Evolutionary conservation across 2,329 filamentous ascomycete genomes (phyloP).

Genomic region (Pestalotiopsis sp.): DNA sequence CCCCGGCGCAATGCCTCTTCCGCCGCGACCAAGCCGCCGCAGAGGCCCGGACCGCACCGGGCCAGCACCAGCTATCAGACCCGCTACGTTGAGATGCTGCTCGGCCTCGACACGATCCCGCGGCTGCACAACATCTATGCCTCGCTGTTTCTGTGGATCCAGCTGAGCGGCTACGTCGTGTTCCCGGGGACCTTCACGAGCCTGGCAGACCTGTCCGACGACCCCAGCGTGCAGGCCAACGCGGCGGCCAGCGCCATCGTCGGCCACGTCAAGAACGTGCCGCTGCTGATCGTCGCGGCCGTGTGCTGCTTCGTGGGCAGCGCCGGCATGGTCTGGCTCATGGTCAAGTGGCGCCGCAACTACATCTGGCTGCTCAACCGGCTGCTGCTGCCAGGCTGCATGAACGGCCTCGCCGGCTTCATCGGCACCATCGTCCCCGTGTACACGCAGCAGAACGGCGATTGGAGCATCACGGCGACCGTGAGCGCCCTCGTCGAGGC

Average conservation of each 20-base stretch:
- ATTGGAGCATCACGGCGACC: conserved; percentile 45
- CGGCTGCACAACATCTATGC: conserved; percentile 49
- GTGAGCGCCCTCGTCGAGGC: conserved; percentile 41
- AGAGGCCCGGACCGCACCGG: background rate
- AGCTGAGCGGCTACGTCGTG: conserved; percentile 55
- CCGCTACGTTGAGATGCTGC: conserved; percentile 48
- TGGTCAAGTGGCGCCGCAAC: conserved; percentile 46
- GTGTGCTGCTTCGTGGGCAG: conserved; percentile 43
- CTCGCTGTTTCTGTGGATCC: conserved; percentile 47
- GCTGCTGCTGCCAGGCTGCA: conserved; percentile 46
- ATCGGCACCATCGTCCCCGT: conserved; percentile 52
- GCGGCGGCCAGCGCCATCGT: conserved; percentile 10
- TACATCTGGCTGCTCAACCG: conserved; percentile 58
- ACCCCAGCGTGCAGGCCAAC: conserved; percentile 19
- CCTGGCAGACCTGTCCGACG: conserved; percentile 33
- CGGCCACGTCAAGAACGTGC: conserved; percentile 23
- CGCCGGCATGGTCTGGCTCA: conserved; percentile 35
- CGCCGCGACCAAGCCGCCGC: background rate
- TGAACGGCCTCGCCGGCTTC: conserved; percentile 53
- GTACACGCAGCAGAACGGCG: conserved; percentile 48
- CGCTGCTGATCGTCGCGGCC: conserved; percentile 45
- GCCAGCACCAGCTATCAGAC: conserved; percentile 28
- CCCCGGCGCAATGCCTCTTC: background rate
- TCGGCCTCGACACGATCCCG: conserved; percentile 47
- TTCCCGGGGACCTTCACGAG: conserved; percentile 54